Evolutionary conservation across 768 basidiomycete genomes (phyloP).

Genomic region (Pholiota microspora): DNA sequence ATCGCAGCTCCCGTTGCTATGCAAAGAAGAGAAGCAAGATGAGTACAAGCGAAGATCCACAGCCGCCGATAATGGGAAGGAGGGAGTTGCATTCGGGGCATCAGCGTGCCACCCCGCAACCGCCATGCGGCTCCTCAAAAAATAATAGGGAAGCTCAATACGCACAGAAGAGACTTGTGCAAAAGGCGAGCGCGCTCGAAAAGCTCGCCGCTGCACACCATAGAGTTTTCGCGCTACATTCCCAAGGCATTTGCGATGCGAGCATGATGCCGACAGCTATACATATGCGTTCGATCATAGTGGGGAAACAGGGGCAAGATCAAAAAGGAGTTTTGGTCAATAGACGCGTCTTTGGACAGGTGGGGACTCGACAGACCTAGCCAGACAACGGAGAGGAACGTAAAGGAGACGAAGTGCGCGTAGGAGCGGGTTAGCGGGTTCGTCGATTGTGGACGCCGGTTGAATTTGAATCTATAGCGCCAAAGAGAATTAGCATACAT

Average conservation of each 20-base stretch:
- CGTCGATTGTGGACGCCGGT: constrained; percentile 27
- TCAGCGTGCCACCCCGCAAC: no score
- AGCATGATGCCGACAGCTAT: constrained; percentile 33
- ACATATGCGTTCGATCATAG: neutral
- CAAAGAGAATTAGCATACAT: neutral
- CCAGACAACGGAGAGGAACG: constrained; percentile 28
- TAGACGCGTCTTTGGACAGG: neutral
- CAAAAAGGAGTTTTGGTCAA: neutral
- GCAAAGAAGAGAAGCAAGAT: neutral
- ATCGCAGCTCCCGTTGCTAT: constrained; percentile 24
- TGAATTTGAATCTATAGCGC: constrained; percentile 26
- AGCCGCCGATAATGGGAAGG: no score
- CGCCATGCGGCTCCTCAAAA: neutral
- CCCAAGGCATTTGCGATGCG: constrained; percentile 29
- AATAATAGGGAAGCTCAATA: neutral
- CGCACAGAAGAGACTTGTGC: constrained; percentile 30
- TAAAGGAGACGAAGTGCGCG: constrained; percentile 32
- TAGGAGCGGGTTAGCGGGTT: constrained; percentile 29
- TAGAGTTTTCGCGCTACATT: constrained; percentile 27
- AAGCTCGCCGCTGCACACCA: constrained; percentile 34
- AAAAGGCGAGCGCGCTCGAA: constrained; percentile 30
- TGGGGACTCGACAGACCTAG: constrained; percentile 24
- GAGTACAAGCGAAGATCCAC: neutral
- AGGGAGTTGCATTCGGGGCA: no score
- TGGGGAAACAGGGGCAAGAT: neutral